Evolutionary conservation across 2,329 filamentous ascomycete species (phyloP).

Genomic region (Fusarium sp.): DNA sequence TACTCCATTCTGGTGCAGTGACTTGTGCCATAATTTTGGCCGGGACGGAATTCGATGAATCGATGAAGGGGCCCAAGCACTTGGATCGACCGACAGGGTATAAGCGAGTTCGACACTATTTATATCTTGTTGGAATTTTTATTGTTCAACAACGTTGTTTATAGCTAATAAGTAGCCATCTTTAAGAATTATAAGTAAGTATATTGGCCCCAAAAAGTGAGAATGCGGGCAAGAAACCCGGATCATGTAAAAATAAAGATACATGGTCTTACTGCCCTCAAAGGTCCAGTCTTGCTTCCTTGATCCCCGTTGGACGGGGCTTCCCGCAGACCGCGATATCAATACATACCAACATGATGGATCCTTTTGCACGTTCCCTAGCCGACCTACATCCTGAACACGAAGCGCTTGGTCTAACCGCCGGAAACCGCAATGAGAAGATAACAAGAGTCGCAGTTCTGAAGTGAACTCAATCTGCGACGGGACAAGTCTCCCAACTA

Average conservation of each 20-base stretch:
- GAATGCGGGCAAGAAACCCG: background rate
- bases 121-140: conserved; percentile 20
- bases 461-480: background rate
- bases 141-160: background rate
- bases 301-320: conserved; percentile 14
- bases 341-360: background rate
- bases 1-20: background rate
- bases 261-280: background rate
- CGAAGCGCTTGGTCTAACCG: background rate
- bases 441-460: background rate
- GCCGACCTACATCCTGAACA: background rate
- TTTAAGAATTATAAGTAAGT: background rate
- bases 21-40: background rate
- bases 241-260: background rate
- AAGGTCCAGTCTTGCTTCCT: background rate
- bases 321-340: conserved; percentile 16
- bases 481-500: background rate
- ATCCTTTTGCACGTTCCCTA: background rate
- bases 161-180: background rate
- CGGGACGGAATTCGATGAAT: background rate
- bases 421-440: background rate
- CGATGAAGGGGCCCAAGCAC: conserved; percentile 21
- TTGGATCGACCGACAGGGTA: conserved; percentile 36
- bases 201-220: background rate
- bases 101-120: conserved; percentile 37